A percentile compares a stretch with the other conserved stretches of the same genome.
Evolutionary conservation across 2,329 filamentous ascomycete genomes (phyloP).

Genomic region (Domatiomyces globalis): DNA sequence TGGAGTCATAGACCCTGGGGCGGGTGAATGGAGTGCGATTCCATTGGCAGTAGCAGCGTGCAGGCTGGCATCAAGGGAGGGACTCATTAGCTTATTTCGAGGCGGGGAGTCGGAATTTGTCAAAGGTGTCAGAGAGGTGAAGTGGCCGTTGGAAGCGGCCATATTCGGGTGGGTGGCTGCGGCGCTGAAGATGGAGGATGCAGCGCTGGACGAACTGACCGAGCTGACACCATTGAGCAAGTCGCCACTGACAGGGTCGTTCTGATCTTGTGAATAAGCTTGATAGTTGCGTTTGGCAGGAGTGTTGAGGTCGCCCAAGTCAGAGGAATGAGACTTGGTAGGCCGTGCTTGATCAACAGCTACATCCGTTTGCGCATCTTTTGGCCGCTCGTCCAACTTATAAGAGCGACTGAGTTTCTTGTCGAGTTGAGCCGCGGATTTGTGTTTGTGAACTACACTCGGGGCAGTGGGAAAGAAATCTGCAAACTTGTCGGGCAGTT

Average conservation of each 20-base stretch:
- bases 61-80: constrained; percentile 23
- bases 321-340: constrained; percentile 1
- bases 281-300: constrained; percentile 19
- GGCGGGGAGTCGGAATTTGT: constrained; percentile 54
- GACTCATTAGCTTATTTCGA: constrained; percentile 40
- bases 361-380: constrained; percentile 13
- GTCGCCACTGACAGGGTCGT: constrained; percentile 40
- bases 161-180: constrained; percentile 38
- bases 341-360: constrained; percentile 3
- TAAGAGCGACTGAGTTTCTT: constrained; percentile 27
- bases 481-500: constrained; percentile 59
- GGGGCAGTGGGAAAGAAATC: constrained; percentile 75
- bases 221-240: constrained; percentile 58
- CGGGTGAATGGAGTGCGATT: constrained; percentile 19
- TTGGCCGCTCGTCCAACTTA: constrained; percentile 5
- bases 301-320: constrained; percentile 6
- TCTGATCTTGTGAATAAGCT: constrained; percentile 20
- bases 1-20: constrained; percentile 24
- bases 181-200: constrained; percentile 57
- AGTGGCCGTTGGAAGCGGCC: constrained; percentile 41
- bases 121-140: constrained; percentile 47
- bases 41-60: constrained; percentile 13
- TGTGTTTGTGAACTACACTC: constrained; percentile 39
- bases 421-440: constrained; percentile 37
- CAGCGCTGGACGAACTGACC: constrained; percentile 56